Evolutionary conservation across 805 yeast species (phyloP), one percentile per base, ranked within the genome.

Genomic region (Myxozyma udenii): DNA sequence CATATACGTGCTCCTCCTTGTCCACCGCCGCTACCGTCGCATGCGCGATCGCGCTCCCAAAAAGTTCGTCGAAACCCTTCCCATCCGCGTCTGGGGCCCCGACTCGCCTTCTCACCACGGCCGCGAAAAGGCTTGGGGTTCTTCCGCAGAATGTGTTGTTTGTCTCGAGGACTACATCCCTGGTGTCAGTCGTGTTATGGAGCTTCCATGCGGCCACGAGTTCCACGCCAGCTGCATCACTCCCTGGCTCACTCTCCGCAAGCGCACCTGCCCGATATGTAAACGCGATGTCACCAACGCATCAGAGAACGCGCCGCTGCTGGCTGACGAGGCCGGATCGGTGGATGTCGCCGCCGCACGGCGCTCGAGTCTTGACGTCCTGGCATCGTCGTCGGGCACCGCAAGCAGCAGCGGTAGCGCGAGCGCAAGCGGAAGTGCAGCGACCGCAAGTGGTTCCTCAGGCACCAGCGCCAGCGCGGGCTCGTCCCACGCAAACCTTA

Each of bases 211-310:
- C 62, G 76, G 77, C 46, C 86, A 81, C 64, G 78, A 80, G 55
- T 81, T 74, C 66, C 86, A 81, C 62, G 75, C 74, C 40, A 69
- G 68, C 23, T 81, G 86, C 62, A 74, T 81, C 44, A 70, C 80
- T 22, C 78, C 78, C 52, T 81, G 86, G 86, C 71, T 81, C 39
- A 72, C 80, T 14, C 71, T 72, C 54, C 78, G 79, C 60, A 71
- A 75, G 46, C 71, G 78, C 51, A 66, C 72, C 32, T 81, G 86
- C 60, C 86, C 86, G 1, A 73, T 81, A 50, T 81, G 86, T 66
- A 79, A 79, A 60, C 71, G 66, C 40, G 74, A 68, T 39, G 69
- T 69, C 22, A 69, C 58, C 14, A 37, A 16, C 16, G n/a, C 39
- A 5, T 48, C 19, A 11, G 40, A 28, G 41, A 32, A 23, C 24